phyloP scores from a whole-genome alignment of 345 rosid genomes.

The Lumnitzera racemosa region DNA sequence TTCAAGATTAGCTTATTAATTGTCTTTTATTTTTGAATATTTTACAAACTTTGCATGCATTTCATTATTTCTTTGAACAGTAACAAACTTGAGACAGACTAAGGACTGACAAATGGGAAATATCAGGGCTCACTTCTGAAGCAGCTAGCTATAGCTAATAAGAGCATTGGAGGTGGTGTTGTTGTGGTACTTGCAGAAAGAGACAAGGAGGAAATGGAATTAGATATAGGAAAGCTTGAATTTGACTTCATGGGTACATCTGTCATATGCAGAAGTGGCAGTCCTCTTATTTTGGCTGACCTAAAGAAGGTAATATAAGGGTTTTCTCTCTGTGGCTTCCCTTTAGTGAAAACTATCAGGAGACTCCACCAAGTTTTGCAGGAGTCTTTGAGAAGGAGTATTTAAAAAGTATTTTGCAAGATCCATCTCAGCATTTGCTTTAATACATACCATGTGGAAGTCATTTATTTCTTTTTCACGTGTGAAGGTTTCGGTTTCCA shows the following conservation, averaged over 20 bases:
- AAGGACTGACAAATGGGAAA: constrained; percentile 9
- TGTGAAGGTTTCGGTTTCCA: constrained; percentile 78
- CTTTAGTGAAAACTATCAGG: neutral
- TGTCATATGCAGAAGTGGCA: constrained; percentile 91
- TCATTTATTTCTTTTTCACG: constrained; percentile 1
- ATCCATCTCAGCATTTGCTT: no score
- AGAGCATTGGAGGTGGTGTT: constrained; percentile 85
- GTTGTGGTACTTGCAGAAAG: constrained; percentile 83
- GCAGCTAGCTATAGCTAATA: constrained; percentile 92
- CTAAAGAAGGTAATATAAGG: constrained; percentile 52
- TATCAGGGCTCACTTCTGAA: constrained; percentile 85
- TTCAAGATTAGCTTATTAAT: no score
- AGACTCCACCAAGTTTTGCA: neutral
- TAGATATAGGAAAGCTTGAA: constrained; percentile 75
- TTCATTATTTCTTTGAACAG: no score
- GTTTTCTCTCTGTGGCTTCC: neutral
- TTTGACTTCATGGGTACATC: constrained; percentile 91
- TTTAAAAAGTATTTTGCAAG: neutral
- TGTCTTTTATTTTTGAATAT: no score
- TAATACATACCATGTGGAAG: neutral
- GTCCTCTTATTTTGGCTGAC: constrained; percentile 85
- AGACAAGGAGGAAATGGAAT: constrained; percentile 95
- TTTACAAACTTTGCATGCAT: no score
- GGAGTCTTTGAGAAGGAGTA: neutral
- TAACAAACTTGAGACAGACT: neutral